These are phyloP conservation scores for Termitomyces sp. DNA, from an alignment of 768 basidiomycete species.

Conservation along the genomic window DNA sequence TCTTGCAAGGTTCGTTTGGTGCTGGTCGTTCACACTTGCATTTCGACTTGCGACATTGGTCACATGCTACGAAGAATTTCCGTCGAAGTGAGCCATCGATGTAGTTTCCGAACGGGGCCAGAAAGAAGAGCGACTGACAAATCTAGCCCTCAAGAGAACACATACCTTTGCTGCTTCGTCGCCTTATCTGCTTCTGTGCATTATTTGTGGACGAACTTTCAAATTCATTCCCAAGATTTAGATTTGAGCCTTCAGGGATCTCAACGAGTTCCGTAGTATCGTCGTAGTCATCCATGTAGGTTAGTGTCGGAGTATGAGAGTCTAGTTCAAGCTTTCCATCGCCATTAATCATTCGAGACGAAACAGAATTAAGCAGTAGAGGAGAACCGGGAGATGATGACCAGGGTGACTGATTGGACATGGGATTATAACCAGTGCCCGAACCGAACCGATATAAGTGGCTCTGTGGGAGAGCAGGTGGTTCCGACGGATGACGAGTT, in stretches of 20 bases:
- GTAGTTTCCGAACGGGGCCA: neutral
- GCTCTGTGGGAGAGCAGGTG: conserved; percentile 21
- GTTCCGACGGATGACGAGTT: conserved; percentile 26
- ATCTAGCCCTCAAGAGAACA: neutral
- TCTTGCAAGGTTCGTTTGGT: conserved; percentile 65
- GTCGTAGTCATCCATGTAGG: conserved; percentile 61
- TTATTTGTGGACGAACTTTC: conserved; percentile 21
- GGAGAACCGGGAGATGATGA: conserved; percentile 19
- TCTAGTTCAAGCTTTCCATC: conserved; percentile 12
- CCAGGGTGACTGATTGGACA: conserved; percentile 22
- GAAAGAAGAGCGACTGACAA: neutral
- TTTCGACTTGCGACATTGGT: conserved; percentile 86
- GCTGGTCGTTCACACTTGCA: conserved; percentile 79
- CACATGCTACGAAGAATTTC: conserved; percentile 52
- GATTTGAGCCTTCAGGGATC: conserved; percentile 24
- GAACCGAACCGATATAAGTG: conserved; percentile 31
- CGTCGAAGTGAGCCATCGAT: conserved; percentile 9
- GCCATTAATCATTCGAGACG: conserved; percentile 14
- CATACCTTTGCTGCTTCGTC: conserved; percentile 74
- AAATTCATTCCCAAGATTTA: conserved; percentile 15
- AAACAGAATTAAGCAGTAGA: conserved; percentile 11
- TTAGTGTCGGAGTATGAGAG: conserved; percentile 23
- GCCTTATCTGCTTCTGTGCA: conserved; percentile 43
- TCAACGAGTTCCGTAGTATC: conserved; percentile 49
- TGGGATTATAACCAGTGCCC: conserved; percentile 15